phyloP scores from a whole-genome alignment of 768 basidiomycete species.

The Russula olivacea region DNA sequence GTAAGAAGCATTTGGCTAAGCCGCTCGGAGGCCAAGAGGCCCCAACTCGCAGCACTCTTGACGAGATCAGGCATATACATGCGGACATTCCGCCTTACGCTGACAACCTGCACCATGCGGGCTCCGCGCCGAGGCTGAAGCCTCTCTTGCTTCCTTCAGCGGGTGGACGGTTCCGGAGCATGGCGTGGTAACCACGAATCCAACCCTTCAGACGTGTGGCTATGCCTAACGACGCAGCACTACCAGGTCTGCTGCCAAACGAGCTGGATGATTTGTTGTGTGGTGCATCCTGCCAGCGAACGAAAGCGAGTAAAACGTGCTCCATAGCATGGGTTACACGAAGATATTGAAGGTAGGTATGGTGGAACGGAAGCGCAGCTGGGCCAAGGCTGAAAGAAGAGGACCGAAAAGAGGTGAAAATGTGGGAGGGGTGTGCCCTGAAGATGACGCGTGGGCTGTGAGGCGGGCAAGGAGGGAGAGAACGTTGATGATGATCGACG shows the following conservation, averaged over 20 bases:
- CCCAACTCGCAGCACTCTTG: constrained; percentile 52
- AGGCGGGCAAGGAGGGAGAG: constrained; percentile 76
- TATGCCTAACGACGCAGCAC: constrained; percentile 53
- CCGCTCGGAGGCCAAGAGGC: constrained; percentile 31
- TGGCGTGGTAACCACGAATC: constrained; percentile 84
- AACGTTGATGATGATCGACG: constrained; percentile 57
- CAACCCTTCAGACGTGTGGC: constrained; percentile 86
- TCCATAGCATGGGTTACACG: too few species aligned
- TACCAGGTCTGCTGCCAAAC: constrained; percentile 40
- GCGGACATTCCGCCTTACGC: constrained; percentile 73
- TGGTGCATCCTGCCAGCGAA: constrained; percentile 61
- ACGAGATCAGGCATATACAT: constrained; percentile 87
- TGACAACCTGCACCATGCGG: constrained; percentile 68
- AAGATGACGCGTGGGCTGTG: constrained; percentile 74
- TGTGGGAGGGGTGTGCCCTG: constrained; percentile 87
- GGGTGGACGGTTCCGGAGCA: constrained; percentile 45
- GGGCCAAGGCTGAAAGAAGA: too few species aligned
- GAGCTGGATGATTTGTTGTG: constrained; percentile 29
- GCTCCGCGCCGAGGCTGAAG: constrained; percentile 71
- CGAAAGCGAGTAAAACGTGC: too few species aligned
- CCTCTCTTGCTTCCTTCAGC: constrained; percentile 45
- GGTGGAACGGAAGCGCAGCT: too few species aligned
- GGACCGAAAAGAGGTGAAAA: too few species aligned
- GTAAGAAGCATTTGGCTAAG: too few species aligned
- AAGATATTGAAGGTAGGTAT: too few species aligned